Evolutionary conservation across 2,329 filamentous ascomycete species (phyloP).

Genomic region (Beauveria bassiana): DNA sequence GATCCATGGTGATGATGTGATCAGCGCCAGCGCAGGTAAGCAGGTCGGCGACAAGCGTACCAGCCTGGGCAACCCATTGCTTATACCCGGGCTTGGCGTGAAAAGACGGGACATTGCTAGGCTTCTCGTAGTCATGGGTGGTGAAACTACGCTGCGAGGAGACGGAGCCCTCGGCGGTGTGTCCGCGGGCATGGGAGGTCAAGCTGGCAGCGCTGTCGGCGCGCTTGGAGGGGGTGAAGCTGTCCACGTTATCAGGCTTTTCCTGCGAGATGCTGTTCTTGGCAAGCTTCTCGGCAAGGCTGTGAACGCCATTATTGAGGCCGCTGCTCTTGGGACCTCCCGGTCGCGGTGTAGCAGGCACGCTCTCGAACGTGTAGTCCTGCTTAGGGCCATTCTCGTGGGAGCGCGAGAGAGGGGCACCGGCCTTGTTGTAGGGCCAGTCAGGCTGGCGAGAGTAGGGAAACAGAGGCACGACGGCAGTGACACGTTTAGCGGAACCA

Average conservation of each 20-base stretch:
- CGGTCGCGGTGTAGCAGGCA: conserved; percentile 76
- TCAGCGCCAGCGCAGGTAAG: conserved; percentile 93
- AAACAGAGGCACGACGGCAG: conserved; percentile 88
- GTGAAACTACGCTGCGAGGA: conserved; percentile 45
- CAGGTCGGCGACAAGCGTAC: conserved; percentile 88
- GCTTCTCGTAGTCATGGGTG: conserved; percentile 58
- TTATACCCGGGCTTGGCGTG: conserved; percentile 89
- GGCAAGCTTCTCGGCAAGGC: conserved; percentile 64
- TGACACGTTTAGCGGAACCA: conserved; percentile 85
- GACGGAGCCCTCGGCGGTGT: conserved; percentile 31
- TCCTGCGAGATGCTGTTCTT: conserved; percentile 53
- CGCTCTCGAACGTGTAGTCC: conserved; percentile 84
- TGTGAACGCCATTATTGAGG: conserved; percentile 59
- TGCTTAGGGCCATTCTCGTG: conserved; percentile 31
- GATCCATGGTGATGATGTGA: conserved; percentile 96
- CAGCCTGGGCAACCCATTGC: conserved; percentile 97
- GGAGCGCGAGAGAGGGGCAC: conserved; percentile 72
- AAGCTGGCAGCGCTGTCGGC: conserved; percentile 29
- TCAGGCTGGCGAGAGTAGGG: conserved; percentile 96
- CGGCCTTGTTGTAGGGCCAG: conserved; percentile 91
- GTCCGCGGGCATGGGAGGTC: conserved; percentile 25
- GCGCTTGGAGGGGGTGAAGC: conserved; percentile 25
- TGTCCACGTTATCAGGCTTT: conserved; percentile 22
- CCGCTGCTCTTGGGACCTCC: conserved; percentile 59
- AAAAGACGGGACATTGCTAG: conserved; percentile 47